These are phyloP conservation scores for Phytophthora crassamura DNA, from an alignment of 352 stramenopile genomes.

Conservation along the genomic window DNA sequence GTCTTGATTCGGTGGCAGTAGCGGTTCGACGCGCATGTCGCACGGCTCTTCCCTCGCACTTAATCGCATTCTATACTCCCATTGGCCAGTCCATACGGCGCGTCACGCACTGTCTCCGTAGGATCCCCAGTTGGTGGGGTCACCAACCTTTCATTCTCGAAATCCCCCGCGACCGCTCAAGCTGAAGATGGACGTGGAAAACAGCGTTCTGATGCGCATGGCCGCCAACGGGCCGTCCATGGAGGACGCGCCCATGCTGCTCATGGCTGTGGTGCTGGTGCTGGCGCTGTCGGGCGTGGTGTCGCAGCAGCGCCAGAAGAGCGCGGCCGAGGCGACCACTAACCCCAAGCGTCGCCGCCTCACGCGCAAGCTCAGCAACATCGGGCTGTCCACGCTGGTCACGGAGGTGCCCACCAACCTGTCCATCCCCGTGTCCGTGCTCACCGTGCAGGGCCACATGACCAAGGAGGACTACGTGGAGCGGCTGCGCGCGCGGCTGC, in stretches of 20 bases:
- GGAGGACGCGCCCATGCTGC: constrained; percentile 32
- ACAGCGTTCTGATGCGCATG: constrained; percentile 35
- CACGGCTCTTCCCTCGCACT: constrained; percentile 10
- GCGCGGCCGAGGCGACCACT: background rate
- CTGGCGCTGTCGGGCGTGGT: constrained; percentile 44
- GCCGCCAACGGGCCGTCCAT: constrained; percentile 29
- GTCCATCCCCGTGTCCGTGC: constrained; percentile 75
- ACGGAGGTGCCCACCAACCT: constrained; percentile 80
- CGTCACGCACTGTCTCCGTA: constrained; percentile 2
- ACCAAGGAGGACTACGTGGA: constrained; percentile 51
- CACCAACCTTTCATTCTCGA: constrained; percentile 18
- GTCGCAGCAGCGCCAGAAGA: constrained; percentile 28
- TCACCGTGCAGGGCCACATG: constrained; percentile 61
- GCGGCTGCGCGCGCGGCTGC: constrained; percentile 59
- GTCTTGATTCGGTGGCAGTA: background rate
- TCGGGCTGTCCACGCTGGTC: constrained; percentile 73
- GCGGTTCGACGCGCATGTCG: constrained; percentile 20
- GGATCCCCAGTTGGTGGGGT: background rate
- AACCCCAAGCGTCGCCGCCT: constrained; percentile 28
- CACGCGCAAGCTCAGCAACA: constrained; percentile 73
- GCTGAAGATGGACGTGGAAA: constrained; percentile 29
- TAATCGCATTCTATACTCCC: background rate
- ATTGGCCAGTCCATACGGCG: constrained; percentile 6
- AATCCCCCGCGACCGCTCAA: constrained; percentile 14
- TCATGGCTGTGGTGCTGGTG: constrained; percentile 44